Evolutionary conservation across 169 alveolate species (phyloP).

Genomic region (Hepatocystis sp.): DNA sequence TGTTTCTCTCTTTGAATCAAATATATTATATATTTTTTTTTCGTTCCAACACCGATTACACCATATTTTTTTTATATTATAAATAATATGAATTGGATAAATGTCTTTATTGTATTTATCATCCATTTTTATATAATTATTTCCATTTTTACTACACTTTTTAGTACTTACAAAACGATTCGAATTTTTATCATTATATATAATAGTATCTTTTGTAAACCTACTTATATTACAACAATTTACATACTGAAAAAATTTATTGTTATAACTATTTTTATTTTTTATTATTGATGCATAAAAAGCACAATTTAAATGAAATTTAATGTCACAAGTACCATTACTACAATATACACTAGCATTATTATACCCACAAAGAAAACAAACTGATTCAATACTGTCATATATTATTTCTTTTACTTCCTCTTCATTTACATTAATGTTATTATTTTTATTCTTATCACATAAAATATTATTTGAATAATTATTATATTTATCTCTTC

Average conservation of each 20-base stretch:
- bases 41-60: conserved; percentile 79
- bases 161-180: not conserved
- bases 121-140: no score
- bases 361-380: conserved; percentile 76
- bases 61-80: conserved; percentile 80
- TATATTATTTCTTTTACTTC: conserved; percentile 75
- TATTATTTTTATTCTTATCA: no score
- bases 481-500: no score
- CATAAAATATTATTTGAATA: no score
- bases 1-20: conserved; percentile 28
- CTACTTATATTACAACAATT: conserved; percentile 34
- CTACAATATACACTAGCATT: conserved; percentile 82
- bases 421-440: conserved; percentile 78
- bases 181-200: conserved; percentile 12
- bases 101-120: conserved; percentile 46
- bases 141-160: conserved; percentile 5
- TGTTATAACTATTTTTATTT: conserved; percentile 18
- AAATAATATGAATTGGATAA: conserved; percentile 79
- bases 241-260: conserved; percentile 28
- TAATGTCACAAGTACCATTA: conserved; percentile 76
- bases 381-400: conserved; percentile 50
- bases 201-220: conserved; percentile 56
- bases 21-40: conserved; percentile 15
- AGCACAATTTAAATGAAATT: conserved; percentile 80
- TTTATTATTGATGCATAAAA: conserved; percentile 75